A percentile compares a stretch with the other conserved stretches of the same genome.
These are phyloP conservation scores for Penicillium brevicompactum DNA, from an alignment of 2,329 filamentous ascomycete genomes.

Conservation along the genomic window DNA sequence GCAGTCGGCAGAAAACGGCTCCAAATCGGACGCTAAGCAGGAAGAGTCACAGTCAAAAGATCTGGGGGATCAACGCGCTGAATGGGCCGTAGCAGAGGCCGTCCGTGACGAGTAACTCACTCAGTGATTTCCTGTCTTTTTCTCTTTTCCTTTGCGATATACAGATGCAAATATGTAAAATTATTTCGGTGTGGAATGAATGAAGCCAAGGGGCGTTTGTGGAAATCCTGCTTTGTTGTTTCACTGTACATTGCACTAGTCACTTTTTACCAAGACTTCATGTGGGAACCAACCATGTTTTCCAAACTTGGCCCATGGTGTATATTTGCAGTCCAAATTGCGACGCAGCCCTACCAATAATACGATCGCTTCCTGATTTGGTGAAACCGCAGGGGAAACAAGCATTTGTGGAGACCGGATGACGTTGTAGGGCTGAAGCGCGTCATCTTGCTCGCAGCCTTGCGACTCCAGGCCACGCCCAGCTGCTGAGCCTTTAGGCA, in stretches of 20 bases:
- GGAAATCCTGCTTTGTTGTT: no score
- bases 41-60: neutral
- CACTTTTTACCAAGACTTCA: no score
- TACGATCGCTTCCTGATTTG: neutral
- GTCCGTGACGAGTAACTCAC: neutral
- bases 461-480: neutral
- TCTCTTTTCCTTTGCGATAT: no score
- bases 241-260: no score
- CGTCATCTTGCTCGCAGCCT: neutral
- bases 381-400: neutral
- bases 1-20: neutral
- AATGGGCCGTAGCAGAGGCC: neutral
- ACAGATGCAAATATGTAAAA: no score
- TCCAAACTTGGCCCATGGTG: no score
- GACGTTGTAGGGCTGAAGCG: constrained; percentile 10
- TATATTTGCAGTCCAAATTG: neutral
- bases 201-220: no score
- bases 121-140: neutral
- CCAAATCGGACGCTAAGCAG: neutral
- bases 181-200: no score
- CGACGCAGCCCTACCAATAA: neutral
- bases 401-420: neutral
- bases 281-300: no score
- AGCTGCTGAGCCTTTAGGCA: neutral
- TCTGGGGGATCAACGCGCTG: neutral